Base-by-base conservation (phyloP, 768 basidiomycete genomes). In the Lentinula guzmanii region DNA sequence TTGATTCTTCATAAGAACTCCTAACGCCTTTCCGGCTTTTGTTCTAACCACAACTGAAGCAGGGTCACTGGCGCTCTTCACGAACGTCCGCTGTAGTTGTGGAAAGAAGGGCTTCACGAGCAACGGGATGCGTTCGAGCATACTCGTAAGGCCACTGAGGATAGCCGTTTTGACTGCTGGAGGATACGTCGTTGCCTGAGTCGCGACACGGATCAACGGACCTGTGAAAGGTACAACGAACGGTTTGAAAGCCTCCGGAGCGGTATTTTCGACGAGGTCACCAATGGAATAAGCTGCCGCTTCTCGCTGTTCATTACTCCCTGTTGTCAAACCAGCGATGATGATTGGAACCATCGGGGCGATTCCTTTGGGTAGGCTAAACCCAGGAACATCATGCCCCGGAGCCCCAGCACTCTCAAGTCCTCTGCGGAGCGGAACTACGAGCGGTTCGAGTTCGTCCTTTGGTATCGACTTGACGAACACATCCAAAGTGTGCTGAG, bases 71-170 rank as follows among this genome's bases (percentile, higher is more conserved):
- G 90, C 82, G 48, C 93, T 91, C 76, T 98, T 98, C 70, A 97
- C 90, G 68, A 98, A 98, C 0, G 95, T 98, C 37, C 95, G 85
- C 68, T 98, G 96, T 37, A 98, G 76, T 68, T 98, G 97, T 2
- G 96, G 97, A 83, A 98, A 98, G 87, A 98, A 98, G 2, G 96
- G 96, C 72, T 91, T 93, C 66, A 98, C 93, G 66, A 96, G 91
- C 3, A 81, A 77, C 0, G 95, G 95, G 24, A 97, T 95, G 50
- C 84, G 82, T 64, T 87, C 86, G 46, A 98, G 79, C 85, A 98
- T 92, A 21, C 87, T 84, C 0, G 87, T 84, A 54, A 99, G 82
- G 5, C 95, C 92, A 37, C 82, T 84, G 34, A 99, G 81, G 65
- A 99, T 95, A 11, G 90, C 95, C 4, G 85, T 86, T 76, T 98